Evolutionary conservation across 331 rosid genomes (phyloP).

Genomic region (Quercus lobata): DNA sequence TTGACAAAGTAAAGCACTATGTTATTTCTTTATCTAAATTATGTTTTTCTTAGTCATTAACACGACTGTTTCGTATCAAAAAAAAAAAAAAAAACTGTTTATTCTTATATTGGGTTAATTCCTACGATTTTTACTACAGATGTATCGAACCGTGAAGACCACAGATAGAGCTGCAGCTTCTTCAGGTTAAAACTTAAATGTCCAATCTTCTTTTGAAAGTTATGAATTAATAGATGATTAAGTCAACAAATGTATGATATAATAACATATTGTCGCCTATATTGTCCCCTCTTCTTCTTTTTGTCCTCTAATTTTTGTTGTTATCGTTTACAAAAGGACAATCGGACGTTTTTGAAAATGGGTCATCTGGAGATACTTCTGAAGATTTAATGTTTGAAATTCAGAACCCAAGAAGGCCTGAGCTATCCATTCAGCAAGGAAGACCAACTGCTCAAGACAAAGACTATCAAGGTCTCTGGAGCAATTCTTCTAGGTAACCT

Average conservation of each 20-base stretch:
- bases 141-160: slow-evolving; percentile 98
- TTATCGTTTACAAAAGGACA: slow-evolving; percentile 43
- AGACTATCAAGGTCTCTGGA: slow-evolving; percentile 73
- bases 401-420: slow-evolving; percentile 62
- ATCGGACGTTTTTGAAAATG: slow-evolving; percentile 84
- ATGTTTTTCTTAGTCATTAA: not conserved
- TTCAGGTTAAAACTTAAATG: slow-evolving; percentile 65
- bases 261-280: not conserved
- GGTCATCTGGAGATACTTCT: slow-evolving; percentile 91
- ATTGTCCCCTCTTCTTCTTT: not conserved
- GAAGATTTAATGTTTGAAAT: slow-evolving; percentile 86
- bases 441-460: slow-evolving; percentile 59
- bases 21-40: too few species aligned
- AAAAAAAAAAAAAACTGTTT: not conserved
- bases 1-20: too few species aligned
- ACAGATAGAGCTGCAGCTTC: slow-evolving; percentile 94
- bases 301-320: not conserved
- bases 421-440: slow-evolving; percentile 56
- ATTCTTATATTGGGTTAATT: not conserved
- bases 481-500: slow-evolving; percentile 83
- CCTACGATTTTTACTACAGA: slow-evolving; percentile 40
- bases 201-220: not conserved
- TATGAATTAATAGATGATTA: not conserved
- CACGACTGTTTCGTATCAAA: not conserved
- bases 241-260: not conserved